Evolutionary conservation across 805 yeast species (phyloP).

Genomic region (Saturnispora ahearnii): DNA sequence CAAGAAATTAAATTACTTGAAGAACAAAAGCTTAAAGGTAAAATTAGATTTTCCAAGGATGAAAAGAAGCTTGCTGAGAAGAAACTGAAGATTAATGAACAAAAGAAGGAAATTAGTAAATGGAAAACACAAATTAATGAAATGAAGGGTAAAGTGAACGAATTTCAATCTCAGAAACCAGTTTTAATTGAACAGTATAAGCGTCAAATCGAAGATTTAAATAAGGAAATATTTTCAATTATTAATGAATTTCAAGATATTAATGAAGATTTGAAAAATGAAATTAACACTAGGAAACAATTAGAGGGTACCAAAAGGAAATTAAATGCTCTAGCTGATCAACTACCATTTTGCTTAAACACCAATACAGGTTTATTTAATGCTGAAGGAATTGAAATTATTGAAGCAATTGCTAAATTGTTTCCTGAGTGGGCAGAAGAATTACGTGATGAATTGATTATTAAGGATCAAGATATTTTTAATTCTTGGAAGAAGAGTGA

Average conservation of each 20-base stretch:
- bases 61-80: conserved; percentile 24
- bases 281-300: conserved; percentile 20
- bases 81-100: conserved; percentile 25
- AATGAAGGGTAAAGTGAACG: conserved; percentile 14
- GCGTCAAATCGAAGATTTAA: conserved; percentile 20
- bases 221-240: conserved; percentile 21
- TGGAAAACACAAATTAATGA: conserved; percentile 28
- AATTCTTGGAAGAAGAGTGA: conserved; percentile 24
- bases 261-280: conserved; percentile 28
- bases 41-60: conserved; percentile 28
- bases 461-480: conserved; percentile 7
- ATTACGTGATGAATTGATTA: conserved; percentile 13
- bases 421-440: conserved; percentile 27
- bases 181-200: conserved; percentile 14
- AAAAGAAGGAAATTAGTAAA: conserved; percentile 26
- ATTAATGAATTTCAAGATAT: conserved; percentile 23
- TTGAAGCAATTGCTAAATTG: conserved; percentile 18
- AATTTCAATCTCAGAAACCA: conserved; percentile 12
- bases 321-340: conserved; percentile 19
- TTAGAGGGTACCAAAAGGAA: conserved; percentile 20
- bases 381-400: conserved; percentile 21
- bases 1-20: conserved; percentile 35
- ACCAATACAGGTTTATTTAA: conserved; percentile 23
- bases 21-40: conserved; percentile 32
- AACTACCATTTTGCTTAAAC: conserved; percentile 19